Evolutionary conservation across 1,139 yeast species (phyloP).

Genomic region (Cylindricascospora bacillispora): DNA sequence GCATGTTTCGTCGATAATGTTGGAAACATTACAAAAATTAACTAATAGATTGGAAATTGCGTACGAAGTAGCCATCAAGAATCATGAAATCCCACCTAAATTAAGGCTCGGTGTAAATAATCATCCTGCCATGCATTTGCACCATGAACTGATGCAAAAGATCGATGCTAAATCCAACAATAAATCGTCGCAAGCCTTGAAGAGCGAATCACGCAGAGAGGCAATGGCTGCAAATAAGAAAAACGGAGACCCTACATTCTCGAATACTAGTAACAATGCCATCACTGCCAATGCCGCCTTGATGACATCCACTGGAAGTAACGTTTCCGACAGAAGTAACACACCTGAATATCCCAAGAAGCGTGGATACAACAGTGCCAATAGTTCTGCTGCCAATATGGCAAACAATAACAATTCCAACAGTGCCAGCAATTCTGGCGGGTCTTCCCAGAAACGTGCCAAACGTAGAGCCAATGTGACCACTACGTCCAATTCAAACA

Average conservation of each 20-base stretch:
- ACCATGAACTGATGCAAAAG: conserved; percentile 25
- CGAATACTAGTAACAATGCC: conserved; percentile 12
- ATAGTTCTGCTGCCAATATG: conserved; percentile 4
- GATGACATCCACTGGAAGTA: neutral
- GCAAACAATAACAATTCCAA: conserved; percentile 10
- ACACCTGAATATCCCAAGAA: conserved; percentile 3
- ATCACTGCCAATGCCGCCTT: conserved; percentile 7
- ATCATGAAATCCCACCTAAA: conserved; percentile 55
- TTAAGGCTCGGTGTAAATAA: conserved; percentile 56
- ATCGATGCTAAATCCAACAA: conserved; percentile 20
- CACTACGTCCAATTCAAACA: too few species aligned
- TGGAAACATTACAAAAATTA: conserved; percentile 62
- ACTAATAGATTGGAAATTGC: conserved; percentile 67
- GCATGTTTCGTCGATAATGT: conserved; percentile 91
- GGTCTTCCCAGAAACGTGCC: conserved; percentile 1
- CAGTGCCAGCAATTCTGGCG: too few species aligned
- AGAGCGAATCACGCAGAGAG: conserved; percentile 79
- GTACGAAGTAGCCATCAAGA: conserved; percentile 56
- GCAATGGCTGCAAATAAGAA: conserved; percentile 76
- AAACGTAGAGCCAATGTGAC: conserved; percentile 7
- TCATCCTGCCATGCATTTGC: conserved; percentile 65
- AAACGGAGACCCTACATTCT: conserved; percentile 31
- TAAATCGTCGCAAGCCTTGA: conserved; percentile 53
- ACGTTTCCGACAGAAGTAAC: conserved; percentile 3
- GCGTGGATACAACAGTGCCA: conserved; percentile 1